Conservation (phyloP, 1,284 basidiomycete genomes). For the Ustilago lituana region DNA sequence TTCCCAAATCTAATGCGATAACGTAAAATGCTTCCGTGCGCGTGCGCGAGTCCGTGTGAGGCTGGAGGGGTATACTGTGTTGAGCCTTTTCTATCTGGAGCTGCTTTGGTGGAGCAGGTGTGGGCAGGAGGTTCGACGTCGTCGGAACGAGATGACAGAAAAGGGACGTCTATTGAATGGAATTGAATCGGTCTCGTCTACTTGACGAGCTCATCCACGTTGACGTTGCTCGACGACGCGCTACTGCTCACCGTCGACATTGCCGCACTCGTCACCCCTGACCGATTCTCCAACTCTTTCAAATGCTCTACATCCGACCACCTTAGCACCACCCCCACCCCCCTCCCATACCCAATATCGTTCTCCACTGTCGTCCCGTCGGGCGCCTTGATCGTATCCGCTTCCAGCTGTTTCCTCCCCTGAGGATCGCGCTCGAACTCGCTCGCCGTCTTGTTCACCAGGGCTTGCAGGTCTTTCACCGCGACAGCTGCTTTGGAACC, state of each 20-base stretch:
- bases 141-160: too few relatives aligned
- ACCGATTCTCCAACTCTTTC: constrained; percentile 17
- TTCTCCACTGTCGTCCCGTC: constrained; percentile 26
- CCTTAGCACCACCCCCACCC: constrained; percentile 20
- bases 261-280: background rate
- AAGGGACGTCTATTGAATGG: too few relatives aligned
- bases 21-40: constrained; percentile 16
- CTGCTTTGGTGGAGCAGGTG: too few relatives aligned
- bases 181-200: constrained; percentile 2
- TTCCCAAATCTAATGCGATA: background rate
- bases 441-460: constrained; percentile 19
- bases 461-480: constrained; percentile 13
- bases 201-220: constrained; percentile 48
- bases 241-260: background rate
- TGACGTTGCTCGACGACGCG: constrained; percentile 22
- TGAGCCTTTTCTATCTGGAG: too few relatives aligned
- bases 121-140: too few relatives aligned
- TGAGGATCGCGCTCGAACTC: constrained; percentile 38
- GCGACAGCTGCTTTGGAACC: background rate
- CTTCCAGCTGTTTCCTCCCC: constrained; percentile 21
- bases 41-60: too few relatives aligned
- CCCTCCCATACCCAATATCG: constrained; percentile 39
- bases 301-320: constrained; percentile 45
- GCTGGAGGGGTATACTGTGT: too few relatives aligned
- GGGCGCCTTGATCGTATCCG: constrained; percentile 30